A percentile compares a stretch with the other conserved stretches of the same genome.
Conservation (phyloP, 495 filamentous ascomycete species). For the Penicillium simplicissimum region DNA sequence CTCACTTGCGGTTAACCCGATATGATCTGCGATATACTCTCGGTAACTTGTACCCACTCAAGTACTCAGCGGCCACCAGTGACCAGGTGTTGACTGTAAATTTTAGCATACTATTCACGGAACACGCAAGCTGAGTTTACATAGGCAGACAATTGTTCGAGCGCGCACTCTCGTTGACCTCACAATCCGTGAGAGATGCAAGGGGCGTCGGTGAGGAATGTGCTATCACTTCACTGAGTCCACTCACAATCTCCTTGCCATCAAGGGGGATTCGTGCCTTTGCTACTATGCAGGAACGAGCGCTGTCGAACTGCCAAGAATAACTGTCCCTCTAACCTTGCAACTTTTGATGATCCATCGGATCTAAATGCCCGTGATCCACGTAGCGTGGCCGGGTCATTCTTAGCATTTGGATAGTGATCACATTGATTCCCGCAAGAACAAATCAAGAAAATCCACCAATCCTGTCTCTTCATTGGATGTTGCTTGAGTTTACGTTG, state of each 20-base stretch:
- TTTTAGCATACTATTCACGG: neutral
- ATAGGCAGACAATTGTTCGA: neutral
- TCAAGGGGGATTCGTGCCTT: conserved; percentile 3
- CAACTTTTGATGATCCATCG: neutral
- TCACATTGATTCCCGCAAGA: no score
- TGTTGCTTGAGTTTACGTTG: neutral
- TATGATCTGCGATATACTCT: neutral
- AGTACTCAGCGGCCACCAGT: neutral
- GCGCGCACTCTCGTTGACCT: neutral
- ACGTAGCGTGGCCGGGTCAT: neutral
- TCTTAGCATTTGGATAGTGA: neutral
- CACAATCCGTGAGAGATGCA: conserved; percentile 3
- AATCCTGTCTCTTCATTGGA: no score
- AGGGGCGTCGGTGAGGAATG: conserved; percentile 5
- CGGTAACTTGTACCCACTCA: neutral
- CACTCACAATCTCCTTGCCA: neutral
- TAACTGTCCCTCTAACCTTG: no score
- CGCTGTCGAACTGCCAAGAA: no score
- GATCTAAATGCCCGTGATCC: neutral
- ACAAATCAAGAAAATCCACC: no score
- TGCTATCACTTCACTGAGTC: neutral
- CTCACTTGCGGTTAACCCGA: neutral
- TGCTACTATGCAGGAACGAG: neutral
- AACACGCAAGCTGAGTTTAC: neutral
- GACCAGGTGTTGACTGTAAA: neutral